Base-by-base conservation (phyloP, 1,139 yeast genomes). In the Protomyces pachydermus region DNA sequence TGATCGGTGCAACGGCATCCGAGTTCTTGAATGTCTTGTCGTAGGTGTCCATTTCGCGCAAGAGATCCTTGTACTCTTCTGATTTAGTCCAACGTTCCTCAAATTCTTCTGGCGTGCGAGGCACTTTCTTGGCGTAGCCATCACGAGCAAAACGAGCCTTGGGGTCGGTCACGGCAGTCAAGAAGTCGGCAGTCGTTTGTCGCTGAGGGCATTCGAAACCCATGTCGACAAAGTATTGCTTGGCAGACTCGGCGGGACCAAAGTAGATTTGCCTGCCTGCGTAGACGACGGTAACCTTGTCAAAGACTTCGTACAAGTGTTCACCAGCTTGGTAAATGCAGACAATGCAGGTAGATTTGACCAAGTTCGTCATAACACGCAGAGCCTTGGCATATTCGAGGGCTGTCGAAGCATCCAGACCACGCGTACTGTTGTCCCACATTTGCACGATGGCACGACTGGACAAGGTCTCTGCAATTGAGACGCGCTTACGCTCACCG, bases 351-450 rank as follows among this genome's bases (percentile, higher is more conserved):
- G 87, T 81, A 60, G 80, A 79, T 65, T 79, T 79, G 73, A 83
- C 74, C 71, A 84, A 74, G 68, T 81, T 81, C 16, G 89, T 84
- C 20, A 84, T 79, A 1, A 85, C 80, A 72, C 87, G 82, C 54
- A 85, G 78, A 61, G 87, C 86, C 71, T 80, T 82, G 60, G 87
- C 82, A 71, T 81, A 85, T 71, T 85, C 89, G 69, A 85, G 78
- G 32, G 90, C 90, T 23, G 90, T 85, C 8, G 88, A 83, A 25
- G 90, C 85, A 76, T 85, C 90, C 67, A 85, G 78, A 72, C 90
- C 90, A 75, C 89, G 79, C n/a, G 90, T 85, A n/a, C 89, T 85
- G 71, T 85, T 85, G 77, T 85, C 91, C 87, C 88, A 86, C 72
- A 86, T 82, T 70, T 84, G 84, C 56, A 85, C 75, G 18, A 82